Conservation (phyloP, 192 early-diverging fungal species). For the Coemansia sp. region DNA sequence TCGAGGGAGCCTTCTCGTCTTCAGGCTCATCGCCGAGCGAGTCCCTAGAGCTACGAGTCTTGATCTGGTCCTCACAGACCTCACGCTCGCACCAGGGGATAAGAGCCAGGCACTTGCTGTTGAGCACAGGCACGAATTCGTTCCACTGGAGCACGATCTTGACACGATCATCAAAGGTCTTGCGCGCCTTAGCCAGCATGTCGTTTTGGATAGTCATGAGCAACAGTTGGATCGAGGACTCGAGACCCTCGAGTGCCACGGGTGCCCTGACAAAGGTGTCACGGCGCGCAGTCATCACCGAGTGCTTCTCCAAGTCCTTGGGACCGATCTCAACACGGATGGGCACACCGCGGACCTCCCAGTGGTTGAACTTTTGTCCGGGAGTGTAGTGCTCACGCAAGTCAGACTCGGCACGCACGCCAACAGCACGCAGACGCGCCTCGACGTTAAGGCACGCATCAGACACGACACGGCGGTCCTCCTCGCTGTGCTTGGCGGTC, state of each 20-base stretch:
- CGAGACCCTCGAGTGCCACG: slow-evolving; percentile 65
- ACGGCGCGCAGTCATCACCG: slow-evolving; percentile 79
- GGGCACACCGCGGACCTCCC: slow-evolving; percentile 97
- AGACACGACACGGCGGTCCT: slow-evolving; percentile 65
- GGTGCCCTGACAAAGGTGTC: slow-evolving; percentile 68
- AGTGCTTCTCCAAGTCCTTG: slow-evolving; percentile 84
- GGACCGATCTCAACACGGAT: slow-evolving; percentile 96
- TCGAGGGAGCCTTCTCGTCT: slow-evolving; percentile 97
- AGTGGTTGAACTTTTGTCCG: slow-evolving; percentile 99
- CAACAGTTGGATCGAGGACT: slow-evolving; percentile 58
- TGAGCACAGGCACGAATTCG: slow-evolving; percentile 88
- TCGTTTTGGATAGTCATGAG: slow-evolving; percentile 82
- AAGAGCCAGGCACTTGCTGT: slow-evolving; percentile 82
- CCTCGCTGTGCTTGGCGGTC: slow-evolving; percentile 80
- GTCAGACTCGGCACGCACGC: slow-evolving; percentile 80
- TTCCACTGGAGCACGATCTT: slow-evolving; percentile 86
- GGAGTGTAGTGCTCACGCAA: slow-evolving; percentile 83
- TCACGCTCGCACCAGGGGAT: slow-evolving; percentile 95
- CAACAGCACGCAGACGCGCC: slow-evolving; percentile 65
- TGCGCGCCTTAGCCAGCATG: slow-evolving; percentile 87
- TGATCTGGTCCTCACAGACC: slow-evolving; percentile 94
- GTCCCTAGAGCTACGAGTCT: slow-evolving; percentile 82
- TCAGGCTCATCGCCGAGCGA: slow-evolving; percentile 67
- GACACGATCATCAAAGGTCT: slow-evolving; percentile 69
- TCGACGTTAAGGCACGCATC: slow-evolving; percentile 72